Base-by-base conservation (phyloP, 768 basidiomycete species). In the Neoboletus magnificus region DNA sequence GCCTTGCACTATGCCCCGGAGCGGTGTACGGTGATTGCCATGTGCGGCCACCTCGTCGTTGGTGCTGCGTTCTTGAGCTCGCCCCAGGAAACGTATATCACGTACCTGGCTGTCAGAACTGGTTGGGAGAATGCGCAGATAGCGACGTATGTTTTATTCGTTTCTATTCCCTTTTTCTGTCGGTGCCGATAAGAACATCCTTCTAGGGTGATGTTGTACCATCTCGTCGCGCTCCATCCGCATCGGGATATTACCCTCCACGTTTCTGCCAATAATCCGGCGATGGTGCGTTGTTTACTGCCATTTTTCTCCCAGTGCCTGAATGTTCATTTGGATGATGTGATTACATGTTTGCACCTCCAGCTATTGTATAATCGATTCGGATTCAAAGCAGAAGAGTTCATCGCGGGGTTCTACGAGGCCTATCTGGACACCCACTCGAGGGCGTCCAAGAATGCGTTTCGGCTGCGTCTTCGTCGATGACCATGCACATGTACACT, bases 301-400 rank as follows among this genome's bases (percentile, higher is more conserved):
- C 4, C 2, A 5, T 30, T 30, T 52, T 33, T 45, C 30, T 29
- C 2, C 8, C 36, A 35, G 52, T 29, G 39, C 5, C 35, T 36
- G 1, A 30, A 30, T 12, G 6, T 16, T 49, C 4, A 13, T n/a
- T 3, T 23, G 39, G 13, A 58, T 20, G 46, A 18, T 55, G 35
- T 10, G 22, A 29, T 23, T 30, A 1, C 41, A 37, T 6, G 22
- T 16, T 37, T 41, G 20, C 6, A 9, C 5, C 5, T 16, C 10
- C 9, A 91, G 89, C 72, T 91, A 5, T 69, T 93, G 18, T 93
- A 92, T 71, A 92, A 93, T 59, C 85, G 83, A 48, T 91, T 93
- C 62, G 90, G 91, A 27, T 91, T 93, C 78, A 92, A 93, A 61
- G 87, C 88, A 0, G 90, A 92, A 71, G 89, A 88, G 65, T 91